These are phyloP conservation scores for Scheffersomyces lignicola DNA, from an alignment of 1,139 yeast species.

Conservation along the genomic window DNA sequence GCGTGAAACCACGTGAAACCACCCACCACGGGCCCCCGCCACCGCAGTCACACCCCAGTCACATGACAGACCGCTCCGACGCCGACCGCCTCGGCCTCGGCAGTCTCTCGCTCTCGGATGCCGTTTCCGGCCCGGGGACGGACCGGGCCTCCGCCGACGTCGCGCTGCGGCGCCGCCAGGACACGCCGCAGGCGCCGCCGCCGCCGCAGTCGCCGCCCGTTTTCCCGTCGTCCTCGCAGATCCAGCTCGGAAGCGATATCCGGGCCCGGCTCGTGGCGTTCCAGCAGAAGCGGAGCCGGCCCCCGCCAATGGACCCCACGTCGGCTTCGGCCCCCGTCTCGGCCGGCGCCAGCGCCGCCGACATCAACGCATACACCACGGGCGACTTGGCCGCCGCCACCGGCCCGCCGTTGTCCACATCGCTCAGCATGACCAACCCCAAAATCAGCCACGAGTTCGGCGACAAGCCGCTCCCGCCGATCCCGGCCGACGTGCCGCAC, in stretches of 20 bases:
- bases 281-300: slow-evolving; percentile 60
- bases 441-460: background rate
- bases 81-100: no score
- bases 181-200: background rate
- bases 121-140: no score
- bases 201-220: slow-evolving; percentile 11
- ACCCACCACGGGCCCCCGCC: no score
- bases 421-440: slow-evolving; percentile 3
- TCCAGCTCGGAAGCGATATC: slow-evolving; percentile 57
- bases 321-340: no score
- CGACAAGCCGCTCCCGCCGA: slow-evolving; percentile 34
- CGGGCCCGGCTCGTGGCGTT: slow-evolving; percentile 77
- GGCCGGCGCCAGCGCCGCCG: slow-evolving; percentile 10
- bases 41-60: no score
- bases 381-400: background rate
- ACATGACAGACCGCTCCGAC: no score
- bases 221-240: slow-evolving; percentile 14
- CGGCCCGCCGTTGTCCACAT: slow-evolving; percentile 2
- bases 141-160: no score
- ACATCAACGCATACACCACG: slow-evolving; percentile 6
- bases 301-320: no score
- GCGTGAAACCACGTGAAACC: no score
- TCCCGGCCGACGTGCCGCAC: slow-evolving; percentile 18
- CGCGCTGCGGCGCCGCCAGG: no score
- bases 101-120: no score